A percentile compares a stretch with the other conserved stretches of the same genome.
These are phyloP conservation scores for Pichia eremophila DNA, from an alignment of 805 yeast genomes.

Conservation along the genomic window DNA sequence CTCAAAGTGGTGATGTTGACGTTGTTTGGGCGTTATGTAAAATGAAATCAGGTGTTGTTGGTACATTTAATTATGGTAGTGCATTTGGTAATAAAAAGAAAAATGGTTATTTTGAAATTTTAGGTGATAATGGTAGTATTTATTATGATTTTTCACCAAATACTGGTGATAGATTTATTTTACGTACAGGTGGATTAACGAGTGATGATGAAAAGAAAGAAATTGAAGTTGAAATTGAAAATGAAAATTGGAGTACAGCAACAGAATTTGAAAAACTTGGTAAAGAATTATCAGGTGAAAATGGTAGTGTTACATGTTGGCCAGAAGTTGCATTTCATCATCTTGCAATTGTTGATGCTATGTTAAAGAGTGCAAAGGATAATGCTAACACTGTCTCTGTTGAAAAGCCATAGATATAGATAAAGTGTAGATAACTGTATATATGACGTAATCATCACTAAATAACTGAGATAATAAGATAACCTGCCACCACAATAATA, in stretches of 20 bases:
- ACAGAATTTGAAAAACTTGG: conserved; percentile 42
- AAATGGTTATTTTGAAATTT: conserved; percentile 54
- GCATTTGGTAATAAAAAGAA: conserved; percentile 78
- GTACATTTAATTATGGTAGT: conserved; percentile 82
- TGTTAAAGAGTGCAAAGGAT: conserved; percentile 55
- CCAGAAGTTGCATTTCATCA: conserved; percentile 87
- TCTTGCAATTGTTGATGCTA: conserved; percentile 82
- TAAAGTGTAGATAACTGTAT: background rate
- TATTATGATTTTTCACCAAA: conserved; percentile 55
- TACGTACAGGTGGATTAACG: conserved; percentile 43
- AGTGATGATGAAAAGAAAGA: conserved; percentile 37
- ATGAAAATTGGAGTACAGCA: conserved; percentile 33
- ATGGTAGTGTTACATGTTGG: conserved; percentile 25
- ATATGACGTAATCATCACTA: background rate
- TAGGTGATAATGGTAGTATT: conserved; percentile 74
- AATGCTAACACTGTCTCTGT: conserved; percentile 31
- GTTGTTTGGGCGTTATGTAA: conserved; percentile 62
- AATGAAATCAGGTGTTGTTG: conserved; percentile 53
- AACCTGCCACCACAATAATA: too few species aligned
- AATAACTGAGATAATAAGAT: too few species aligned
- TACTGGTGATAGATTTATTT: conserved; percentile 30
- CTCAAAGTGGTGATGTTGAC: conserved; percentile 76
- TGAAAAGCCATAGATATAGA: conserved; percentile 7
- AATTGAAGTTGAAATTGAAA: conserved; percentile 30
- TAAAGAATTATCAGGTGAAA: conserved; percentile 21